Evolutionary conservation across 257 asterid species (phyloP).

Genomic region (Nemophila menziesii): DNA sequence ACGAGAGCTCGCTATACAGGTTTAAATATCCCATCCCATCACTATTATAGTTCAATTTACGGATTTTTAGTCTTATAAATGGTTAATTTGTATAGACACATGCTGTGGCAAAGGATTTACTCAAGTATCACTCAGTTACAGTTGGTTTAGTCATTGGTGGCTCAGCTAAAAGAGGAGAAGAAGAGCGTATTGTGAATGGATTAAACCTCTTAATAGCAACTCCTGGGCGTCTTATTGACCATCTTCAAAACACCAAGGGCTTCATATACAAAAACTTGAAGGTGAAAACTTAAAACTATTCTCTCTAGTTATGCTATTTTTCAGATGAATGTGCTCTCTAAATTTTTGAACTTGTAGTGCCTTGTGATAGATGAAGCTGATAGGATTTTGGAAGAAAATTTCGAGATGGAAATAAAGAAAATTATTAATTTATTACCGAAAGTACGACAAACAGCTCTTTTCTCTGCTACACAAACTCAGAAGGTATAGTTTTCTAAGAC

Average conservation of each 20-base stretch:
- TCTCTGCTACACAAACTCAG: constrained; percentile 96
- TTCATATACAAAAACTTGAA: constrained; percentile 67
- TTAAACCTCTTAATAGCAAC: constrained; percentile 72
- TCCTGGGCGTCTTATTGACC: constrained; percentile 98
- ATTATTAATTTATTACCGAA: constrained; percentile 72
- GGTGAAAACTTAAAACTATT: constrained; percentile 25
- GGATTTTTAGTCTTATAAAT: not conserved
- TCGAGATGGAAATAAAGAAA: constrained; percentile 89
- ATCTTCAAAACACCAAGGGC: constrained; percentile 82
- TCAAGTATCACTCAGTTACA: constrained; percentile 87
- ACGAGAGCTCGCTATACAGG: constrained; percentile 95
- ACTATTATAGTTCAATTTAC: not conserved
- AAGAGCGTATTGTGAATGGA: constrained; percentile 73
- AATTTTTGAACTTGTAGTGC: constrained; percentile 52
- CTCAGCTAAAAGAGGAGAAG: constrained; percentile 63
- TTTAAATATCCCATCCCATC: constrained; percentile 7
- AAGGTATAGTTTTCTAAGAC: constrained; percentile 36
- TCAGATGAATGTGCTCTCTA: not conserved
- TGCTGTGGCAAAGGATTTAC: constrained; percentile 78
- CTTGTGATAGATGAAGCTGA: constrained; percentile 94
- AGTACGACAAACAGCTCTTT: constrained; percentile 98
- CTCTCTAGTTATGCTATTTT: not conserved
- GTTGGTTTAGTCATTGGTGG: constrained; percentile 81
- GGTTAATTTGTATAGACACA: constrained; percentile 47
- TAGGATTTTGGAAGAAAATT: constrained; percentile 86